Evolutionary conservation across 2,329 filamentous ascomycete species (phyloP), one percentile per base, ranked within the genome.

Genomic region (Cercospora brassicicola): DNA sequence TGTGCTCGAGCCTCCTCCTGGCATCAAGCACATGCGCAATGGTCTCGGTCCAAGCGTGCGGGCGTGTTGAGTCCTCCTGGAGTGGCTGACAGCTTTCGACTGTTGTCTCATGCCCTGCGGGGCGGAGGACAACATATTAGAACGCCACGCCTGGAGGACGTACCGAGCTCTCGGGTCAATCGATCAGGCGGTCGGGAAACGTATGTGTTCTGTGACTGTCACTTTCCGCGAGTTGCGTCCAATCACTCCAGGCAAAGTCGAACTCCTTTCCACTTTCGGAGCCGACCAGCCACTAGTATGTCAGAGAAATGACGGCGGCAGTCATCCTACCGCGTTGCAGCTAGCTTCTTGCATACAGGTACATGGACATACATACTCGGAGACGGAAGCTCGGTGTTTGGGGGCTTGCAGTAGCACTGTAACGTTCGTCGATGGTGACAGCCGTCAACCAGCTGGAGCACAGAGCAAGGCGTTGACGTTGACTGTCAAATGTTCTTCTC

Each of bases 1-100:
- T 33, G 45, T 26, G 61, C 61, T 63, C 61, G 61, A 42, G 30
- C 61, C 61, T 56, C 48, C 48, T 55, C 23, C 45, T 13, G 45
- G 23, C 23, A 55, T 13, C 33, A 33, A 45, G 30, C 33, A 42
- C 4, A 4, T 55, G 48, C 11, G 11, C 48, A 36, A n/a, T 23
- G 30, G 45, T 36, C 10, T 56, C 30, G 15, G 45, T 23, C 23
- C 33, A n/a, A 42, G 23, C 30, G 33, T 31, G 42, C 45, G 26
- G 39, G 61, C n/a, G 13, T n/a, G 36, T 5, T 42, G 61, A 42
- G 59, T 13, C 10, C 33, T 23, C 33, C 20, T 23, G 39, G 20
- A 36, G 59, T 36, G 26, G 23, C 33, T 26, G 18, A 20, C 36
- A 42, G 36, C 18, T 28, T 61, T 28, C 33, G 31, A 36, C 20